phyloP scores from a whole-genome alignment of 1,284 basidiomycete species.

The Puccinia novopanici region DNA sequence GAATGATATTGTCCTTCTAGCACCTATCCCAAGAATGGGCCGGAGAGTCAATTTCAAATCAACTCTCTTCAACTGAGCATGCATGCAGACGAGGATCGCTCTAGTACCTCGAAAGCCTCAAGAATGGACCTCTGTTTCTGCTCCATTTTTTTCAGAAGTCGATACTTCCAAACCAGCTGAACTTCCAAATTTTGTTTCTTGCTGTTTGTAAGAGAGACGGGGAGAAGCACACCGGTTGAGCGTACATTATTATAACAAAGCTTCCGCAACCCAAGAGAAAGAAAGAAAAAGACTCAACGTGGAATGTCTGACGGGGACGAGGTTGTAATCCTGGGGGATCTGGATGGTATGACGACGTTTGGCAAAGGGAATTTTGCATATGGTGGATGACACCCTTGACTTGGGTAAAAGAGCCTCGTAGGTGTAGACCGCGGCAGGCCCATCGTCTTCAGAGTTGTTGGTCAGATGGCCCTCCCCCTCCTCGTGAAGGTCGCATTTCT shows the following conservation, averaged over 20 bases:
- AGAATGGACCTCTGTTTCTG: constrained; percentile 11
- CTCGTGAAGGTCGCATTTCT: constrained; percentile 18
- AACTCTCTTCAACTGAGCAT: neutral
- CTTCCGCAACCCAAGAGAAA: neutral
- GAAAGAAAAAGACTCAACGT: neutral
- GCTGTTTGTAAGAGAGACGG: neutral
- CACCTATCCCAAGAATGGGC: neutral
- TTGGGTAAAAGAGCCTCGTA: constrained; percentile 6
- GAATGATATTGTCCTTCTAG: constrained; percentile 14
- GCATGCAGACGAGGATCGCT: neutral
- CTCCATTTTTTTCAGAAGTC: neutral
- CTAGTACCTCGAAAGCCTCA: constrained; percentile 13
- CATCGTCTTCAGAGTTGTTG: constrained; percentile 3
- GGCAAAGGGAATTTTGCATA: neutral
- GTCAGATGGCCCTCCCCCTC: neutral
- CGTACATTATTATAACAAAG: neutral
- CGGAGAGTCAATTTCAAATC: neutral
- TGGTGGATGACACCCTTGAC: neutral
- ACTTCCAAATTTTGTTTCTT: constrained; percentile 34
- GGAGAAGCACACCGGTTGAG: neutral
- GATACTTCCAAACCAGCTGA: constrained; percentile 31
- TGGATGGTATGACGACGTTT: constrained; percentile 29
- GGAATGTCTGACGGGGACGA: constrained; percentile 18
- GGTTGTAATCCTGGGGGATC: constrained; percentile 17
- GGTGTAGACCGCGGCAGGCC: neutral